phyloP scores from a whole-genome alignment of 768 basidiomycete genomes.

The Favolaschia claudopus region DNA sequence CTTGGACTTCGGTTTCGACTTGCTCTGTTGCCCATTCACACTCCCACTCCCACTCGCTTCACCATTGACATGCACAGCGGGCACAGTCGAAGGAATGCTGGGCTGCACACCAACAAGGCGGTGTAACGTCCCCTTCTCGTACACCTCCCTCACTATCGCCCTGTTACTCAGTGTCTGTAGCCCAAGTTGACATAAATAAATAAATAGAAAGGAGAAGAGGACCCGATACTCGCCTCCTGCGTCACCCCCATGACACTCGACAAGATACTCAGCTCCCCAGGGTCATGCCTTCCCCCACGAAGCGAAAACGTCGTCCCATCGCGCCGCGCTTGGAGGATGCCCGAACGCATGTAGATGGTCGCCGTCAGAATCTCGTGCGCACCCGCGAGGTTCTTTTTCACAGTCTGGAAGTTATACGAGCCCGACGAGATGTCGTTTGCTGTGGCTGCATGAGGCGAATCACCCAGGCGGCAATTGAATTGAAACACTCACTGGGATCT shows the following conservation, averaged over 20 bases:
- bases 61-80: slow-evolving; percentile 25
- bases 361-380: slow-evolving; percentile 82
- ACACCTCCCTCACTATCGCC: slow-evolving; percentile 71
- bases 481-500: slow-evolving; percentile 76
- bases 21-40: no score
- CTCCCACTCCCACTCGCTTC: slow-evolving; percentile 2
- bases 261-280: slow-evolving; percentile 80
- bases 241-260: slow-evolving; percentile 83
- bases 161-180: slow-evolving; percentile 80
- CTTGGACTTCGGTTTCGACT: slow-evolving; percentile 11
- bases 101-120: slow-evolving; percentile 58
- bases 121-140: slow-evolving; percentile 66
- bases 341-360: slow-evolving; percentile 70
- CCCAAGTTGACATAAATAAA: slow-evolving; percentile 2
- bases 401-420: slow-evolving; percentile 83
- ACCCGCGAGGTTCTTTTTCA: slow-evolving; percentile 84
- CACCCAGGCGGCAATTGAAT: not conserved
- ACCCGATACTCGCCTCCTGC: slow-evolving; percentile 80
- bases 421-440: slow-evolving; percentile 94
- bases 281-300: slow-evolving; percentile 46
- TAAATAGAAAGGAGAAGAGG: no score
- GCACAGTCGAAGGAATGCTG: slow-evolving; percentile 4
- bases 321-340: slow-evolving; percentile 64
- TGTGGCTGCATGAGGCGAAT: slow-evolving; percentile 40
- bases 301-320: slow-evolving; percentile 58